Base-by-base conservation (phyloP, 495 filamentous ascomycete species). In the Lentithecium fluviatile region DNA sequence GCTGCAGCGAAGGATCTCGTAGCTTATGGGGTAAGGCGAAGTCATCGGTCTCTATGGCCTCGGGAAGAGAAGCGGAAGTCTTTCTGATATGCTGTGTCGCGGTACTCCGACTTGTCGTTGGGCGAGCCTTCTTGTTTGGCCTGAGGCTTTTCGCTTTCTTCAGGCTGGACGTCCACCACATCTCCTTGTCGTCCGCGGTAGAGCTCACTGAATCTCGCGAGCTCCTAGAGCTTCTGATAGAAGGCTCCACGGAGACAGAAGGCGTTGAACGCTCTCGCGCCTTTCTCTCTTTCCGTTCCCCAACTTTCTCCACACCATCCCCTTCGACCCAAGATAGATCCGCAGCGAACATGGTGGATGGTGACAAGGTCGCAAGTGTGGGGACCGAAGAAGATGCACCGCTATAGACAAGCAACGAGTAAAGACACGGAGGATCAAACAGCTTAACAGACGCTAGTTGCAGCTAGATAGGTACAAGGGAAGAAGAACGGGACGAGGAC, bases 281-380 rank as follows among this genome's bases (percentile, higher is more conserved):
- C 8, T 56, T 64, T 26, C 64, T 54, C 57, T 70, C 56, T 36
- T 48, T 56, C 12, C 64, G 64, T 25, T 60, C 51, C 15, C 64
- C 67, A 6, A 70, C 64, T 37, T 61, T 67, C 49, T 64, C 60
- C 13, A 46, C 45, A n/a, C 48, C 29, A 32, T 32, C 54, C 6
- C 53, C 54, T n/a, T 67, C 60, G 2, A 29, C 37, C 67, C 67
- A 70, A 13, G 60, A 61, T 29, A 70, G 42, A 47, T 70, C 67
- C 15, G 64, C 64, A n/a, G 64, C 26, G 26, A 70, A 70, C 67
- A 70, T 70, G 40, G 3, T 60, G 17, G 46, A 51, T 51, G 32
- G 23, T 2, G 12, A 21, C n/a, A 45, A 32, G 45, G 17, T 15
- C 21, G 15, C 21, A 32, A 19, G 20, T 19, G 26, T 20, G 48